Evolutionary conservation across 148 eudicot species (phyloP).

Genomic region (Cornus controversa): DNA sequence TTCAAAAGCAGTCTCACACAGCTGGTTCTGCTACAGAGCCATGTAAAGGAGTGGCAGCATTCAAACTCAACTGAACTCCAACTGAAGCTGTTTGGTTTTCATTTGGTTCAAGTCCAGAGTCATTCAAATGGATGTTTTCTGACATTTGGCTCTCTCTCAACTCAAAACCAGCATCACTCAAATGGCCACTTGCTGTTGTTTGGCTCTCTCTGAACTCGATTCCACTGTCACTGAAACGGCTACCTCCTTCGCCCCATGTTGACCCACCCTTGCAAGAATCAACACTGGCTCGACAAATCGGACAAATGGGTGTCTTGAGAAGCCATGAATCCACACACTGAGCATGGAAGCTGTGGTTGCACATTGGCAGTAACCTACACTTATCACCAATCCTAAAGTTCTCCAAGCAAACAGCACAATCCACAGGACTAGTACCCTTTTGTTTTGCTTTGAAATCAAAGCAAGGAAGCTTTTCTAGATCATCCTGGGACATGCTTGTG

Average conservation of each 20-base stretch:
- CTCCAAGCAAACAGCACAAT: conserved; percentile 76
- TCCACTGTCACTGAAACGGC: conserved; percentile 15
- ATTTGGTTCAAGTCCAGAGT: not conserved
- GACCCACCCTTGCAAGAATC: conserved; percentile 14
- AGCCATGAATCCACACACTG: conserved; percentile 77
- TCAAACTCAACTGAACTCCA: not conserved
- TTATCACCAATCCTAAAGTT: conserved; percentile 51
- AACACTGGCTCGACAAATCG: conserved; percentile 54
- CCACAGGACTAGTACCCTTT: conserved; percentile 27
- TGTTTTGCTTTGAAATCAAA: conserved; percentile 42
- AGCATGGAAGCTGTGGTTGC: conserved; percentile 67
- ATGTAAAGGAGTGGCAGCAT: not conserved
- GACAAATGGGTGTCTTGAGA: conserved; percentile 52
- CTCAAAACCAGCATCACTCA: conserved; percentile 3
- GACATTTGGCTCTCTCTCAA: not conserved
- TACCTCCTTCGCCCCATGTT: conserved; percentile 8
- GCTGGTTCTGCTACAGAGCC: not conserved
- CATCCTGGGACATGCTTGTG: conserved; percentile 28
- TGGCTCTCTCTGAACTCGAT: conserved; percentile 8
- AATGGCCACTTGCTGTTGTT: not conserved
- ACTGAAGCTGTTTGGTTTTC: conserved; percentile 2
- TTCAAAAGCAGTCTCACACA: not conserved
- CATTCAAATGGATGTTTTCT: not conserved
- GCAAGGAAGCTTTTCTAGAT: conserved; percentile 57
- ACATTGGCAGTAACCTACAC: conserved; percentile 61